These are phyloP conservation scores for Colletotrichum sp. DNA, from an alignment of 2,329 filamentous ascomycete species.

Conservation along the genomic window DNA sequence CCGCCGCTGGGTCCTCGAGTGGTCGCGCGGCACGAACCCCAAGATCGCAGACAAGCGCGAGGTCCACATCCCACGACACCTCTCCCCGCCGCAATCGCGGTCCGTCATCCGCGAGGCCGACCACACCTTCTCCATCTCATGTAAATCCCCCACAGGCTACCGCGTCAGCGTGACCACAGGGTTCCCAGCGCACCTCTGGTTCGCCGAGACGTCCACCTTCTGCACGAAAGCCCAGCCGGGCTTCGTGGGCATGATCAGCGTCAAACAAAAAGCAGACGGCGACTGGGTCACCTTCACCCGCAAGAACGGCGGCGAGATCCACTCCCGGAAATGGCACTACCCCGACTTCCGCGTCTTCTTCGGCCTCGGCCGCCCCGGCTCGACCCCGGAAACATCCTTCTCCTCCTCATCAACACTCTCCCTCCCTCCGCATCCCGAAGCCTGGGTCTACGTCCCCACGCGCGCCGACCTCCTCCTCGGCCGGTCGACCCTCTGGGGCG, in stretches of 20 bases:
- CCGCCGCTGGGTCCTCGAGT: neutral
- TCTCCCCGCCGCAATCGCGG: neutral
- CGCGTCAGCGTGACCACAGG: neutral
- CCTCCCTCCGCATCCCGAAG: neutral
- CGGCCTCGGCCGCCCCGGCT: neutral
- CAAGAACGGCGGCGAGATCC: neutral
- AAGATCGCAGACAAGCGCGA: neutral
- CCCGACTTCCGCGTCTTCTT: neutral
- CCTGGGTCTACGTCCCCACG: neutral
- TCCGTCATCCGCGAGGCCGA: neutral
- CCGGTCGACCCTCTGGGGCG: neutral
- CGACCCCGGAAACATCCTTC: neutral
- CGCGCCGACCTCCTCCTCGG: neutral
- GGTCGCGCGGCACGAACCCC: neutral
- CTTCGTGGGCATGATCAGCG: neutral
- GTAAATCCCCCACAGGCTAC: neutral
- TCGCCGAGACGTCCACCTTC: neutral
- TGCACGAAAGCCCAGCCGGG: neutral
- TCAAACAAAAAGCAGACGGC: neutral
- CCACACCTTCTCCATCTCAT: neutral
- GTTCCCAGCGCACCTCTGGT: neutral
- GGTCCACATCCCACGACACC: neutral
- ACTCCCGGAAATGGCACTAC: neutral
- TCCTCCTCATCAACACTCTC: neutral
- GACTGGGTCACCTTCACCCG: neutral